Percentiles rank a stretch among this genome's conserved stretches.
Evolutionary conservation across 179 eudicot species (phyloP).

Genomic region (Beta macrorhiza): DNA sequence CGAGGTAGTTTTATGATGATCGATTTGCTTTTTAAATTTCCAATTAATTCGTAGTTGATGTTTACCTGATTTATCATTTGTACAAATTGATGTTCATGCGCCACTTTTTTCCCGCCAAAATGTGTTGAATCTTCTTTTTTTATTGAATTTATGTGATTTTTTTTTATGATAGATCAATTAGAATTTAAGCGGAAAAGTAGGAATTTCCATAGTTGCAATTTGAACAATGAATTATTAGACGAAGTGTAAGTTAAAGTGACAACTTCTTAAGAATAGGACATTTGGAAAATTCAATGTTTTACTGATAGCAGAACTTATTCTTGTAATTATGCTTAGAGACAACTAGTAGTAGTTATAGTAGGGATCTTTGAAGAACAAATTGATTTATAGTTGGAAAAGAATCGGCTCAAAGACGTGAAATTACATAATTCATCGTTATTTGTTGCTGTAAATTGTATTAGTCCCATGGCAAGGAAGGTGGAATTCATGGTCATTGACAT

Average conservation of each 20-base stretch:
- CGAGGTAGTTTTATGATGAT: slow-evolving; percentile 18
- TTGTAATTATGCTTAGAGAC: slow-evolving; percentile 18
- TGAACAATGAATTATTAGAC: neutral
- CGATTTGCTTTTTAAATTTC: neutral
- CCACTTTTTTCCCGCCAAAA: neutral
- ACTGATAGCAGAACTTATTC: slow-evolving; percentile 7
- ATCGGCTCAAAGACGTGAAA: neutral
- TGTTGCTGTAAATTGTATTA: slow-evolving; percentile 10
- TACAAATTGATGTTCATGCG: neutral
- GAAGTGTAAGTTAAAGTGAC: neutral
- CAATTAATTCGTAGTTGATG: neutral
- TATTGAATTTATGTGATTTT: neutral
- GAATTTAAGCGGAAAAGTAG: neutral
- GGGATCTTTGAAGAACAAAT: slow-evolving; percentile 13
- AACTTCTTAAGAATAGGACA: neutral
- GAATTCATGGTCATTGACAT: too few relatives aligned
- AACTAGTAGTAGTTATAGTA: slow-evolving; percentile 7
- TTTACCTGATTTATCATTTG: neutral
- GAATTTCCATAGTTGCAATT: neutral
- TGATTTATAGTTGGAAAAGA: neutral
- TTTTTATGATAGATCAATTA: too few relatives aligned
- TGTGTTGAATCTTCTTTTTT: neutral
- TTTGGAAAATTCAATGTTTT: slow-evolving; percentile 7
- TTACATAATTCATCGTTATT: neutral
- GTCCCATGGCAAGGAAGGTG: too few relatives aligned